phyloP scores from a whole-genome alignment of 306 rosid species.

The Castanea crenata region DNA sequence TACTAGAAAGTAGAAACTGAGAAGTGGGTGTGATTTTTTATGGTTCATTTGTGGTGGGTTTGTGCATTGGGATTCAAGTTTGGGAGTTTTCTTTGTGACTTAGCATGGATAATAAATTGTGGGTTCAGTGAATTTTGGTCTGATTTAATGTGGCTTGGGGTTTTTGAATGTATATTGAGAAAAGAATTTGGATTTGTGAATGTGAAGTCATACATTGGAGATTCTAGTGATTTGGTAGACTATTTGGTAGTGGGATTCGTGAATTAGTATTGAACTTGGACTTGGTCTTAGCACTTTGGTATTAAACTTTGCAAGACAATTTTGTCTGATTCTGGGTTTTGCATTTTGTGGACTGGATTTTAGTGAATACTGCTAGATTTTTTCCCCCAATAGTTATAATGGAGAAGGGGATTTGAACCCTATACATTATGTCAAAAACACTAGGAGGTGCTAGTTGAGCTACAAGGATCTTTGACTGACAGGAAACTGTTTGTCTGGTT shows the following conservation, averaged over 20 bases:
- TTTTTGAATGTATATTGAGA: slow-evolving; percentile 4
- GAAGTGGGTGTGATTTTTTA: background rate
- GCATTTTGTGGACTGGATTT: background rate
- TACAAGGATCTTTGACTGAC: too few species aligned
- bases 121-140: slow-evolving; percentile 16
- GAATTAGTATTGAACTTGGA: background rate
- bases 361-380: background rate
- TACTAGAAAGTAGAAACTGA: background rate
- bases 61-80: slow-evolving; percentile 22
- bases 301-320: slow-evolving; percentile 17
- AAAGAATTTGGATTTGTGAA: slow-evolving; percentile 13
- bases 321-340: background rate
- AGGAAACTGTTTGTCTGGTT: background rate
- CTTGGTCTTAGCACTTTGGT: slow-evolving; percentile 5
- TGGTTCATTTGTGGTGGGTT: background rate
- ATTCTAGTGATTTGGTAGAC: slow-evolving; percentile 23
- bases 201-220: slow-evolving; percentile 18
- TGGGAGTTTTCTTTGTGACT: slow-evolving; percentile 14
- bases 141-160: background rate
- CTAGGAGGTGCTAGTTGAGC: too few species aligned
- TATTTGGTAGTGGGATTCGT: slow-evolving; percentile 4
- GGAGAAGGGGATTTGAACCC: too few species aligned
- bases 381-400: too few species aligned
- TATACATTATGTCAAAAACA: too few species aligned
- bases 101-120: background rate